Evolutionary conservation across 305 asterid genomes (phyloP).

Genomic region (Solanum hybrid): DNA sequence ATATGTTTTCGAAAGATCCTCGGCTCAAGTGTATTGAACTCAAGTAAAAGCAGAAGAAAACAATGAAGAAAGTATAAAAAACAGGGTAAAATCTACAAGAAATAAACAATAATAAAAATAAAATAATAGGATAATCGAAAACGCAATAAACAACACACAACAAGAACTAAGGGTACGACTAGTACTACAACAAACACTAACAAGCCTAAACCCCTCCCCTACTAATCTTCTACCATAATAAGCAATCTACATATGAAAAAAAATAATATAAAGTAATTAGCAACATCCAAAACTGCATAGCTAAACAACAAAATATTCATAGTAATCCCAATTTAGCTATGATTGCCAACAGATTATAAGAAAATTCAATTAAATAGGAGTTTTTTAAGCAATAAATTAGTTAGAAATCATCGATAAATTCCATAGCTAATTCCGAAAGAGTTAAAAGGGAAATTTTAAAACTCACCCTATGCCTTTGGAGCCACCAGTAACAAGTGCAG

Average conservation of each 20-base stretch:
- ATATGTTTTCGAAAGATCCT: fast-evolving
- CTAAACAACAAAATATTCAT: too few relatives aligned
- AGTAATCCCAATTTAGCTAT: too few relatives aligned
- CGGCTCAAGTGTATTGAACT: fast-evolving
- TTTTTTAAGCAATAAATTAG: background rate
- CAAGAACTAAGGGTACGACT: background rate
- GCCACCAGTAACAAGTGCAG: slow-evolving; percentile 3
- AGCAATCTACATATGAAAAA: background rate
- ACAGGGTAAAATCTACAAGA: too few relatives aligned
- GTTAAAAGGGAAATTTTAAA: too few relatives aligned
- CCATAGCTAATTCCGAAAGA: background rate
- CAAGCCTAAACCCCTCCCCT: background rate
- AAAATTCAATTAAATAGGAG: background rate
- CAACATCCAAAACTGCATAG: background rate
- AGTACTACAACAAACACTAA: background rate
- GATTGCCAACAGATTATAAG: background rate
- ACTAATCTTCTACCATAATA: background rate
- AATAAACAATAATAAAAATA: too few relatives aligned
- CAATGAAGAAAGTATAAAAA: background rate
- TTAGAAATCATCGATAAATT: too few relatives aligned
- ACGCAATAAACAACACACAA: background rate
- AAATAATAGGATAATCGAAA: too few relatives aligned
- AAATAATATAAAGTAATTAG: too few relatives aligned
- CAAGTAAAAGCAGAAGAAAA: background rate
- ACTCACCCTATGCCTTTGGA: slow-evolving; percentile 6